Base-by-base conservation (phyloP, 306 rosid species). In the Rubus parviflorus region DNA sequence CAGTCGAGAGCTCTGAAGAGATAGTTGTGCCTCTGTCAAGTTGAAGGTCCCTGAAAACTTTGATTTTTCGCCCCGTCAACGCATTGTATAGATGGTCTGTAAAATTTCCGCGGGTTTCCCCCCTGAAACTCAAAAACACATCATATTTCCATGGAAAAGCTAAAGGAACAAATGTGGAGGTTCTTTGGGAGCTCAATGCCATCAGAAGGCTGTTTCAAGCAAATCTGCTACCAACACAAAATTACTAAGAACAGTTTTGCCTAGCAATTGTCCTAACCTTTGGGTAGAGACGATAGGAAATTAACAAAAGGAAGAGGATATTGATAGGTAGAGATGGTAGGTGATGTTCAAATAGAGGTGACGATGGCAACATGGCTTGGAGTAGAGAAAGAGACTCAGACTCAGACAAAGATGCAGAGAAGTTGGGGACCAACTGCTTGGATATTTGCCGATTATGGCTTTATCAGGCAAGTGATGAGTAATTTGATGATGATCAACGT, bases 121-220 rank as follows among this genome's bases (percentile, higher is more conserved):
- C 69, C 6, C 77, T 58, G 7, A 74, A 74, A 16, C 69, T 74
- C 58, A 74, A 42, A 23, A 74, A 74, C 43, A 45, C 69, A 16
- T 60, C 45, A n/a, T 43, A 15, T 15, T 8, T 43, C 51, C 51
- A 40, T 12, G 22, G 8, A 67, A 4, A 22, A 58, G 52, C 13
- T 19, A 22, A 54, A 57, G 41, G n/a, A 57, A 47, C 16, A 9
- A 68, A 42, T 1, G 48, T 19, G 4, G 56, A 68, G 20, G 41
- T n/a, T 22, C 19, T 46, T 20, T 23, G 53, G 20, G 38, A 12
- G 57, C 40, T 68, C 14, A 14, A 13, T 11, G 73, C 73, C 73
- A 68, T 68, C 17, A n/a, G 17, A 9, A 41, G n/a, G 37, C 10
- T 17, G 53, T 42, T n/a, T 8, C 52, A 20, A 19, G 22, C 38